Evolutionary conservation across 345 rosid genomes (phyloP).

Genomic region (Hibiscus syriacus): DNA sequence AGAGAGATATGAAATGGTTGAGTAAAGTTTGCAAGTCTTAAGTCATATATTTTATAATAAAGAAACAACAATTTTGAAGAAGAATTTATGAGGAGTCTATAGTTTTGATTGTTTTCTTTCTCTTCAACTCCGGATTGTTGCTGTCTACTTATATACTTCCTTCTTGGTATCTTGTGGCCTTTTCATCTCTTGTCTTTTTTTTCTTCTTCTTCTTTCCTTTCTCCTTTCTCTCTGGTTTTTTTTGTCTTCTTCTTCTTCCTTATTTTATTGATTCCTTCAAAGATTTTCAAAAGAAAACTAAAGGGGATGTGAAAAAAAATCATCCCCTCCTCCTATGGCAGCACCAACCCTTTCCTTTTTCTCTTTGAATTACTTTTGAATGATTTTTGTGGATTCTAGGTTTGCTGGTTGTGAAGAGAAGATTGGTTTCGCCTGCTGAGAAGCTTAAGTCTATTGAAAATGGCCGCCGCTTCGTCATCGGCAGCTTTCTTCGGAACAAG

Average conservation of each 20-base stretch:
- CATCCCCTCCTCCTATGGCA: neutral
- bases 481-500: constrained; percentile 15
- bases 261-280: constrained; percentile 1
- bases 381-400: neutral
- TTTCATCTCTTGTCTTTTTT: neutral
- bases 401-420: neutral
- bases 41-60: constrained; percentile 1
- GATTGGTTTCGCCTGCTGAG: no score
- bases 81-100: neutral
- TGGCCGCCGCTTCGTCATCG: constrained; percentile 38
- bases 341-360: neutral
- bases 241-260: constrained; percentile 12
- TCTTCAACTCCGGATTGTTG: constrained; percentile 41
- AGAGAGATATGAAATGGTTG: neutral
- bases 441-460: no score
- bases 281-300: neutral
- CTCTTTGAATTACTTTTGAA: no score
- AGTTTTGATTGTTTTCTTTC: constrained; percentile 14
- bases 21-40: neutral
- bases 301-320: neutral
- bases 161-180: constrained; percentile 3
- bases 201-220: no score
- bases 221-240: neutral
- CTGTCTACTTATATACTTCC: constrained; percentile 23
- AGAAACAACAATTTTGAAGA: neutral